These are phyloP conservation scores for Microdochium bolleyi DNA, from an alignment of 2,329 filamentous ascomycete genomes.

Conservation along the genomic window DNA sequence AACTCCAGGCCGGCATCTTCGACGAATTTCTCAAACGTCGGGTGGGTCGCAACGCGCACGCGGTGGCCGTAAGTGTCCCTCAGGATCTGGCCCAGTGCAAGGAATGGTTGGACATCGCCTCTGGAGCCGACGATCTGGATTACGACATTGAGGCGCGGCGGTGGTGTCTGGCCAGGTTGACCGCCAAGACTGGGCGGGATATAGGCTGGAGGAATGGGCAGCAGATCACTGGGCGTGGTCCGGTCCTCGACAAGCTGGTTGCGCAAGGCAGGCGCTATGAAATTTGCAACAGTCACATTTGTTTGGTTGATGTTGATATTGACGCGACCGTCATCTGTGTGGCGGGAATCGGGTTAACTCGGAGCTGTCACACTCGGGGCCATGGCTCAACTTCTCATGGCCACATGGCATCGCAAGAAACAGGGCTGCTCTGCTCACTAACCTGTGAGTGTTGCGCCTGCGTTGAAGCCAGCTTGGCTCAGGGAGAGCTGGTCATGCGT, in stretches of 20 bases:
- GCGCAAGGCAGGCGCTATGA: constrained; percentile 58
- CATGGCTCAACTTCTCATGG: no score
- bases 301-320: constrained; percentile 74
- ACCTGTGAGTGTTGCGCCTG: constrained; percentile 52
- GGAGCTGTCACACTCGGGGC: neutral
- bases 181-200: constrained; percentile 67
- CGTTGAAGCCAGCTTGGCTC: constrained; percentile 54
- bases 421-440: constrained; percentile 3
- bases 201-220: constrained; percentile 55
- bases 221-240: constrained; percentile 14
- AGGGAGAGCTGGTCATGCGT: constrained; percentile 48
- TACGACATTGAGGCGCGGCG: constrained; percentile 38
- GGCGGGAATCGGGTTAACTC: constrained; percentile 4
- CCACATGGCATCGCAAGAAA: no score
- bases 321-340: constrained; percentile 64
- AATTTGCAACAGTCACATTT: constrained; percentile 54
- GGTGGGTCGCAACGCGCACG: constrained; percentile 49
- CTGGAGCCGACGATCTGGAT: constrained; percentile 45
- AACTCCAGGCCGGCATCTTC: constrained; percentile 45
- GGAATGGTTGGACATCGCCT: constrained; percentile 51
- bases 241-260: constrained; percentile 45
- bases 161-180: constrained; percentile 35
- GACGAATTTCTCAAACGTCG: constrained; percentile 45
- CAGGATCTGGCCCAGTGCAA: constrained; percentile 44
- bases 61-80: constrained; percentile 40